These are phyloP conservation scores for Rosa multiflora DNA, from an alignment of 306 rosid species.

Conservation along the genomic window DNA sequence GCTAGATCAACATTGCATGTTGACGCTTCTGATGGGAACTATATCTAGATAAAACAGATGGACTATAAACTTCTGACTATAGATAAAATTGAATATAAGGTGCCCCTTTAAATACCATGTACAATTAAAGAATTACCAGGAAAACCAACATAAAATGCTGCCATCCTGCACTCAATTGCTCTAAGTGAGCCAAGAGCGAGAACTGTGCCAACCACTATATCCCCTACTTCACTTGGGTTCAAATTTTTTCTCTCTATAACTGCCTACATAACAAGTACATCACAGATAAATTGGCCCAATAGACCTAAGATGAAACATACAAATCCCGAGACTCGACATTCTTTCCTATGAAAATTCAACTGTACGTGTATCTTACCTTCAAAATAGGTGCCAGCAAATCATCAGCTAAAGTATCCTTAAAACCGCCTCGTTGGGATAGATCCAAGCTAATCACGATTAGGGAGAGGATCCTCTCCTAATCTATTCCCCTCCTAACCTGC, in stretches of 20 bases:
- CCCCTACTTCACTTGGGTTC: constrained; percentile 78
- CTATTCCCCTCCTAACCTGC: too few species aligned
- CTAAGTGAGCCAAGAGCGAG: constrained; percentile 79
- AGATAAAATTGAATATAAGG: not conserved
- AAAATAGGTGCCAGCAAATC: constrained; percentile 83
- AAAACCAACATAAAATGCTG: constrained; percentile 83
- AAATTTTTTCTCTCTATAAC: constrained; percentile 75
- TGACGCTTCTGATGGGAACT: constrained; percentile 25
- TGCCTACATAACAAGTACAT: constrained; percentile 47
- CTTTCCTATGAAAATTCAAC: constrained; percentile 8
- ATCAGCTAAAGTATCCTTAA: constrained; percentile 87
- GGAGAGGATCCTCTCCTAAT: too few species aligned
- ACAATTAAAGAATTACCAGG: constrained; percentile 51
- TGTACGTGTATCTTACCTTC: constrained; percentile 43
- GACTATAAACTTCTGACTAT: constrained; percentile 1
- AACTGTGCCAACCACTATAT: constrained; percentile 90
- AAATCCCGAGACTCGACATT: not conserved
- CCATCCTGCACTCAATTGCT: constrained; percentile 94
- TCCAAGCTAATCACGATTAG: too few species aligned
- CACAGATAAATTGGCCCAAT: not conserved
- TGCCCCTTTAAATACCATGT: not conserved
- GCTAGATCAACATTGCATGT: too few species aligned
- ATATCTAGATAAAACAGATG: constrained; percentile 51
- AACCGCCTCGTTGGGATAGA: constrained; percentile 59
- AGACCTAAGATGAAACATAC: not conserved